Evolutionary conservation across 345 rosid species (phyloP).

Genomic region (Syzygium grande): DNA sequence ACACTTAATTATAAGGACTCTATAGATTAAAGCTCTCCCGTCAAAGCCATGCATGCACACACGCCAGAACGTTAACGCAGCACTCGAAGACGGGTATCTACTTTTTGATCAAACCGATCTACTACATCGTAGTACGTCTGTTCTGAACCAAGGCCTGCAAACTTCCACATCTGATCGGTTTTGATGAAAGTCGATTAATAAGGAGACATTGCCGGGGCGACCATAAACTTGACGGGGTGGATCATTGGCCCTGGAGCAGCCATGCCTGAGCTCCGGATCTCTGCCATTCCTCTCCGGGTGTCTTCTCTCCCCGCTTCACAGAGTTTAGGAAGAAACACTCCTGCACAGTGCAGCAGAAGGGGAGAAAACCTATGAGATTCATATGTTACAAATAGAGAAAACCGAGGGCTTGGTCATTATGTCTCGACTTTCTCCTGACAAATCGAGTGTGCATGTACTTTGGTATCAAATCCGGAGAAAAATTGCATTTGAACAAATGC

Average conservation of each 20-base stretch:
- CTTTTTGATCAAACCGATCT: not conserved
- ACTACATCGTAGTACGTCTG: not conserved
- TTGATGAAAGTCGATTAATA: not conserved
- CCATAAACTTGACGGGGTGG: not conserved
- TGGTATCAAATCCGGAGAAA: not conserved
- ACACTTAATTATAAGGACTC: not conserved
- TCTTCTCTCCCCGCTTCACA: conserved; percentile 42
- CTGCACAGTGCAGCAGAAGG: conserved; percentile 9
- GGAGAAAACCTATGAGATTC: not conserved
- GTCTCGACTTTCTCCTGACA: not conserved
- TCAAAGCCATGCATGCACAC: not conserved
- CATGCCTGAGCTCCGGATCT: conserved; percentile 44
- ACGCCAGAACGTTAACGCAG: not conserved
- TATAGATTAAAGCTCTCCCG: not conserved
- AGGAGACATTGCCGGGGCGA: conserved; percentile 16
- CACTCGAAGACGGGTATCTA: not conserved
- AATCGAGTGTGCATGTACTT: not conserved
- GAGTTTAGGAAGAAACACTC: conserved; percentile 65
- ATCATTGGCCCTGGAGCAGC: conserved; percentile 33
- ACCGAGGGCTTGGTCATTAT: not conserved
- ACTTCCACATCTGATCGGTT: not conserved
- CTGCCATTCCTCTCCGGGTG: conserved; percentile 40
- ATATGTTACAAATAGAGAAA: not conserved
- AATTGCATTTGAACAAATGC: not conserved
- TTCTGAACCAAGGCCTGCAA: not conserved